These are phyloP conservation scores for Diaporthe capsici DNA, from an alignment of 2,329 filamentous ascomycete species.

Conservation along the genomic window DNA sequence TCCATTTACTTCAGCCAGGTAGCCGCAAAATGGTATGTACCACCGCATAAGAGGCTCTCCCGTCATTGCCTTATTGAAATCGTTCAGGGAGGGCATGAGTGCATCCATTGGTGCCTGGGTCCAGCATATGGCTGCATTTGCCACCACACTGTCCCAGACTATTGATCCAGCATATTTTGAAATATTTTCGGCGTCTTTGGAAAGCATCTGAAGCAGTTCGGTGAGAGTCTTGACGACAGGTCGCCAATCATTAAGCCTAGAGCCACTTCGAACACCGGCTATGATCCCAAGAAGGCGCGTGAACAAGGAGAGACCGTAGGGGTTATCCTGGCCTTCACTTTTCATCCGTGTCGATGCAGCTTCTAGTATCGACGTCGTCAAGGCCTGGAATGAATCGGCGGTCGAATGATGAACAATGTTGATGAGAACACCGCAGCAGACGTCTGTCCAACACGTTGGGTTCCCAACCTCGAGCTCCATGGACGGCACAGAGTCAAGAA, in stretches of 20 bases:
- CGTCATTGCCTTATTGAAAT: constrained; percentile 75
- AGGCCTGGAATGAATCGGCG: constrained; percentile 77
- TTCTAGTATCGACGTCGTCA: constrained; percentile 74
- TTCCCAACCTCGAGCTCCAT: constrained; percentile 64
- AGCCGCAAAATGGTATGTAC: constrained; percentile 89
- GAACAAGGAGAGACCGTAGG: constrained; percentile 62
- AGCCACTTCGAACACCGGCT: constrained; percentile 85
- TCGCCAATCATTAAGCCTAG: constrained; percentile 80
- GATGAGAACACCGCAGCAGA: constrained; percentile 82
- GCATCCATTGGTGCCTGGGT: constrained; percentile 84
- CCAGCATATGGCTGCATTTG: constrained; percentile 76
- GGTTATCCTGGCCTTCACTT: constrained; percentile 49
- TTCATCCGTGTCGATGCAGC: constrained; percentile 57
- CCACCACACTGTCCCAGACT: constrained; percentile 72
- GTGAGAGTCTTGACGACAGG: constrained; percentile 70
- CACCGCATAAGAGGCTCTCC: constrained; percentile 75
- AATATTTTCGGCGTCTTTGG: constrained; percentile 54
- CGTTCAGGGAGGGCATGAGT: constrained; percentile 77
- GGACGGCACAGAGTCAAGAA: constrained; percentile 66
- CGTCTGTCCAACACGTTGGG: constrained; percentile 69
- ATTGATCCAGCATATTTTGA: constrained; percentile 54
- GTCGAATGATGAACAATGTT: constrained; percentile 88
- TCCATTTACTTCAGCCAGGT: constrained; percentile 80
- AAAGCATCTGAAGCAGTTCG: constrained; percentile 64
- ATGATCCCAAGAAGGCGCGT: constrained; percentile 76